Evolutionary conservation across 176 grass and related monocot genomes (phyloP).

Genomic region (Themeda triandra): DNA sequence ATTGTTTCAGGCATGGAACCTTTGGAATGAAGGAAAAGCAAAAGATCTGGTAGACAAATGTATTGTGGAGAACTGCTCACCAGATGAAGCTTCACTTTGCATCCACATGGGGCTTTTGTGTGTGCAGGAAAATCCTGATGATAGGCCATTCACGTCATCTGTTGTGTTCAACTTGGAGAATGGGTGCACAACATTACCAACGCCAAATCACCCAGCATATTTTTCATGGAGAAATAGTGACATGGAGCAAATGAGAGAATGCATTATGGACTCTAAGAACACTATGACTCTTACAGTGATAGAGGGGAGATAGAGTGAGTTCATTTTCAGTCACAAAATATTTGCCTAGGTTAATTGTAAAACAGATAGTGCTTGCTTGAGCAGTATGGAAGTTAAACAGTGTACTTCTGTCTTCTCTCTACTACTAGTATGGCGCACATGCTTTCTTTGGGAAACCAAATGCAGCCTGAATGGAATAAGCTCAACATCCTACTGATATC

Average conservation of each 20-base stretch:
- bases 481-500: neutral
- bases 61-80: constrained; percentile 20
- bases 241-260: neutral
- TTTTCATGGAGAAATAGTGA: neutral
- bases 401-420: neutral
- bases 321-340: neutral
- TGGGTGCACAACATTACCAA: constrained; percentile 2
- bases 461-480: neutral
- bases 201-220: constrained; percentile 4
- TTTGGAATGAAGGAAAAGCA: constrained; percentile 41
- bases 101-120: constrained; percentile 44
- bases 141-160: constrained; percentile 32
- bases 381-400: neutral
- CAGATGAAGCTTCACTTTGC: constrained; percentile 23
- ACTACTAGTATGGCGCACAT: neutral
- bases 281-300: neutral
- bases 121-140: constrained; percentile 45
- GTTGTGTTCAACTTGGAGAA: constrained; percentile 33
- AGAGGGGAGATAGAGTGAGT: neutral
- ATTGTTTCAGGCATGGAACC: constrained; percentile 34
- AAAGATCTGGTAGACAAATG: constrained; percentile 19
- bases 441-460: too few species aligned
- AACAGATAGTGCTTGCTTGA: neutral
- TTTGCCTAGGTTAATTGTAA: neutral
- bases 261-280: neutral